phyloP scores from a whole-genome alignment of 108 stramenopile species.

The Cyclotella sp. region DNA sequence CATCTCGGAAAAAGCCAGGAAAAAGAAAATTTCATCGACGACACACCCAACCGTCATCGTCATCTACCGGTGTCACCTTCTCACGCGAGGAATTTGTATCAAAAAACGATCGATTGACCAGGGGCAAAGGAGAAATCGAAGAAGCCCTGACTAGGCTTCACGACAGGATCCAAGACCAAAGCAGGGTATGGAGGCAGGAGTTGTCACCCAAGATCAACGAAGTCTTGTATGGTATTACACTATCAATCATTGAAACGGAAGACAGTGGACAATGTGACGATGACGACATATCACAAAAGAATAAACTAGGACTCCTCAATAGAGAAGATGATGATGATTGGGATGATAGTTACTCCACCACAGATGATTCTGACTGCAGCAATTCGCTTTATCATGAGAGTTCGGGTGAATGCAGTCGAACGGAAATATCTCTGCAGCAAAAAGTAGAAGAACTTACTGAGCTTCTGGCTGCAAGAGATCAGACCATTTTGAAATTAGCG shows the following conservation, averaged over 20 bases:
- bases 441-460: not conserved
- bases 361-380: not conserved
- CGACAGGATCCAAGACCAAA: not conserved
- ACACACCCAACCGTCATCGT: not conserved
- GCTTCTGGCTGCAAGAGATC: not conserved
- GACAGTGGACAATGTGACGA: not conserved
- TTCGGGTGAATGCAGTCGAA: not conserved
- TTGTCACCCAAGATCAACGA: conserved; percentile 15
- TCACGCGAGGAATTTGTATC: not conserved
- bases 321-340: not conserved
- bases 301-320: not conserved
- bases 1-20: conserved; percentile 11
- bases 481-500: not conserved
- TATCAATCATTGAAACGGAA: not conserved
- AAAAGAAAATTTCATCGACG: conserved; percentile 3
- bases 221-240: not conserved
- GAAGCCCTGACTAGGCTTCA: not conserved
- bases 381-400: not conserved
- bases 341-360: conserved; percentile 2
- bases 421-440: not conserved
- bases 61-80: not conserved
- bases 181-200: not conserved
- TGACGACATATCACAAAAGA: not conserved
- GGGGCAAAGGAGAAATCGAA: not conserved
- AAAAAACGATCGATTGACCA: not conserved